Percentiles rank a stretch among this genome's conserved stretches.
Conservation (phyloP, 306 rosid genomes). For the Acacia confusa region DNA sequence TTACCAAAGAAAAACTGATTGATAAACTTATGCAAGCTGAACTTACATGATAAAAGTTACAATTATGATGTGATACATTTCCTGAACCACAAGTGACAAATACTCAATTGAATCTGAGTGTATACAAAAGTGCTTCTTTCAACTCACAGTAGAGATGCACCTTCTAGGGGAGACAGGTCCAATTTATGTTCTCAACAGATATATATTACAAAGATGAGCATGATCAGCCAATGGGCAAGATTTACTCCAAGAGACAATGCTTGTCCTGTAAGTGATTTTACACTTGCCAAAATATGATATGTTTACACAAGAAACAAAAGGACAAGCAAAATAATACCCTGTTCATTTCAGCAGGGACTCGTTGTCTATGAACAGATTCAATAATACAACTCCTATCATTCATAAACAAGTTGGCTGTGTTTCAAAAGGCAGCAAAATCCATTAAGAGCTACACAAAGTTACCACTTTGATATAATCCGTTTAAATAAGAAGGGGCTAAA, state of each 20-base stretch:
- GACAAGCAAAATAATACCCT: not conserved
- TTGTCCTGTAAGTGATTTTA: not conserved
- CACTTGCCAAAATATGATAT: conserved; percentile 1
- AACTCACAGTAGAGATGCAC: not conserved
- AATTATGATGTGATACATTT: not conserved
- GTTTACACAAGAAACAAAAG: not conserved
- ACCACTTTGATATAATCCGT: not conserved
- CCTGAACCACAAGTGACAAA: not conserved
- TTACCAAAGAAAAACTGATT: not conserved
- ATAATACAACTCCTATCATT: not conserved
- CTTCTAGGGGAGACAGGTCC: conserved; percentile 19
- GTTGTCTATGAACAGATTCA: not conserved
- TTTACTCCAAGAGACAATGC: not conserved
- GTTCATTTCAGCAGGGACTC: conserved; percentile 1
- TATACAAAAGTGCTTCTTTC: not conserved
- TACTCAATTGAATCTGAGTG: not conserved
- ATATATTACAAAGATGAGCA: not conserved
- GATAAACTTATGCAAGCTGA: not conserved
- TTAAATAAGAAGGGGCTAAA: not conserved
- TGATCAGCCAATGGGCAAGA: not conserved
- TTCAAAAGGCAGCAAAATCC: not conserved
- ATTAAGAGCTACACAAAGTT: not conserved
- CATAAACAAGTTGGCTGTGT: not conserved
- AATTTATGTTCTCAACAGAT: not conserved
- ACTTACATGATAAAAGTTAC: not conserved